Conservation (phyloP, 805 yeast species). For the Cyberlindnera nakhonratchasimensis region DNA sequence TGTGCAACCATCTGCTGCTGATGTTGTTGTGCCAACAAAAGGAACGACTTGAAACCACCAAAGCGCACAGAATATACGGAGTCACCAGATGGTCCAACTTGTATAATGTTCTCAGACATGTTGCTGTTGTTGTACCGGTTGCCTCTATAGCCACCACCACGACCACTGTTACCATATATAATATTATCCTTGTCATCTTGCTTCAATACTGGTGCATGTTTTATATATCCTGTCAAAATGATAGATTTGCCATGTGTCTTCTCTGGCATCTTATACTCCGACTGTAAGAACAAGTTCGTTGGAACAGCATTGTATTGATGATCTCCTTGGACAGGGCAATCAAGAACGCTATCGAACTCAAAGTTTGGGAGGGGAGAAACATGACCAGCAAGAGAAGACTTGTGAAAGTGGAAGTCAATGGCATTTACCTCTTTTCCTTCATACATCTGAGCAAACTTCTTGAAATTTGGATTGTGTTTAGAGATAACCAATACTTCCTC, state of each 20-base stretch:
- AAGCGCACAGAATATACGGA: constrained; percentile 43
- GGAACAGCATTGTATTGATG: constrained; percentile 37
- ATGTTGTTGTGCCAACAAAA: constrained; percentile 24
- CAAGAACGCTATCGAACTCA: constrained; percentile 28
- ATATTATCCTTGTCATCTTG: constrained; percentile 67
- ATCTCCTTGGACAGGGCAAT: constrained; percentile 35
- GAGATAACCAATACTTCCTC: constrained; percentile 70
- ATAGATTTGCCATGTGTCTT: constrained; percentile 66
- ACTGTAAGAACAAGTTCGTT: constrained; percentile 38
- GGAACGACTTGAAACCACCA: constrained; percentile 49
- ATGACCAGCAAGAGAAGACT: constrained; percentile 58
- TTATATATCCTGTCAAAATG: constrained; percentile 73
- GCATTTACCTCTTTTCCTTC: constrained; percentile 23
- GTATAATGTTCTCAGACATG: constrained; percentile 36
- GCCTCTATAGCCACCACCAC: constrained; percentile 30
- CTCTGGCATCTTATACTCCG: constrained; percentile 60
- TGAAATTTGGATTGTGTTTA: constrained; percentile 48
- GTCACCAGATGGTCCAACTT: constrained; percentile 47
- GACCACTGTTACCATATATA: constrained; percentile 31
- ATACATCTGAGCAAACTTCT: constrained; percentile 30
- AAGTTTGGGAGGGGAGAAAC: constrained; percentile 35
- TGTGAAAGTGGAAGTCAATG: constrained; percentile 44
- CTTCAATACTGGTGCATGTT: constrained; percentile 57
- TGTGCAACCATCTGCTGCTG: constrained; percentile 18
- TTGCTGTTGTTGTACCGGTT: constrained; percentile 28